Evolutionary conservation across 1,139 yeast genomes (phyloP).

Genomic region (Debaryomycetaceae sp.): DNA sequence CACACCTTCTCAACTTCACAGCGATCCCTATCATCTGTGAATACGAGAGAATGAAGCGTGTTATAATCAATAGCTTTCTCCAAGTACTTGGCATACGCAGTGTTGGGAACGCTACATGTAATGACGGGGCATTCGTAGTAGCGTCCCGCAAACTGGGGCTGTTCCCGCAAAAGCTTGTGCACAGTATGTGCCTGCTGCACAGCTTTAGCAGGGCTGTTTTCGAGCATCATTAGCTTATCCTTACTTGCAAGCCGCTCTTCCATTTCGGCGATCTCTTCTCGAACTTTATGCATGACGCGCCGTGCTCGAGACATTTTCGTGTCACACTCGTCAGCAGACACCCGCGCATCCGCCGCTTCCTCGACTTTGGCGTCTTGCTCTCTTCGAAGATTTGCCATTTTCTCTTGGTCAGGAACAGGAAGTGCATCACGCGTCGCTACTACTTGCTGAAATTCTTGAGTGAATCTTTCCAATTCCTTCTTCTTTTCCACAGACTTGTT

Average conservation of each 20-base stretch:
- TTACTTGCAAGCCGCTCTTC: constrained; percentile 27
- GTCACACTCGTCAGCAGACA: constrained; percentile 2
- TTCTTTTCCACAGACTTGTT: constrained; percentile 14
- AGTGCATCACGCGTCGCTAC: constrained; percentile 6
- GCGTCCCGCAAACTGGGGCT: constrained; percentile 19
- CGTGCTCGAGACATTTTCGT: constrained; percentile 4
- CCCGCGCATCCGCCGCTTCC: constrained; percentile 2
- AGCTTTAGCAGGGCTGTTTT: constrained; percentile 13
- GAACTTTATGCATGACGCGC: no score
- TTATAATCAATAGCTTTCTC: constrained; percentile 47
- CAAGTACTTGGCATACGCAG: constrained; percentile 40
- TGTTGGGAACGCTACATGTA: constrained; percentile 44
- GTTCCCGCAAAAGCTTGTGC: constrained; percentile 20
- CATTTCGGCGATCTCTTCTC: constrained; percentile 3
- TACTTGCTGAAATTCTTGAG: constrained; percentile 9
- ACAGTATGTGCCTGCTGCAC: constrained; percentile 22
- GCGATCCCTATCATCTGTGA: constrained; percentile 31
- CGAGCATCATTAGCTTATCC: constrained; percentile 40
- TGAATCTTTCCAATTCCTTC: constrained; percentile 12
- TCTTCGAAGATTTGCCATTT: constrained; percentile 7
- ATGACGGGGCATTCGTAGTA: constrained; percentile 75
- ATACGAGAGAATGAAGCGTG: constrained; percentile 41
- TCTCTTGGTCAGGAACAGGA: constrained; percentile 10
- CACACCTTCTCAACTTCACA: constrained; percentile 24
- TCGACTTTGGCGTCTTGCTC: constrained; percentile 8